Base-by-base conservation (phyloP, 2,329 filamentous ascomycete genomes). In the Verruconis gallopava region DNA sequence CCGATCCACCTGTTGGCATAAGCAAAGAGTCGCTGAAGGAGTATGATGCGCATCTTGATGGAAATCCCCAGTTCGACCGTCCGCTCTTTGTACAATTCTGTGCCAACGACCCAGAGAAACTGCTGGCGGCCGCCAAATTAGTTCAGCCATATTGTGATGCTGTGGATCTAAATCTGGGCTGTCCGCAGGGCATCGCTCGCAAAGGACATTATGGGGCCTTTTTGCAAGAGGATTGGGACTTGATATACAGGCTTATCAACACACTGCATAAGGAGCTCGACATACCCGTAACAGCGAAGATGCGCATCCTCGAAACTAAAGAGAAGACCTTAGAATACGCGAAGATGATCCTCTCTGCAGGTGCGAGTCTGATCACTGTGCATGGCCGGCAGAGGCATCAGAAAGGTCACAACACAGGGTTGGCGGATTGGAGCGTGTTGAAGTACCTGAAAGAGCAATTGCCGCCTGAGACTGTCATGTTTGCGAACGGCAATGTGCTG, bases 51-150 rank as follows among this genome's bases (percentile, higher is more conserved):
- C 83, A 77, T 60, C 78, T 96, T 19, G 91, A 98, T 62, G 91
- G 91, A 34, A 89, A 95, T 60, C 82, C 86, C 0, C 55, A 69
- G 12, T 68, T 86, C 46, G 91, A 98, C 61, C 75, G 91, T 4
- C 91, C 91, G 0, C 75, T 96, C 6, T 86, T 95, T 52, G 89
- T 95, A 3, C 91, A 98, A 56, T 98, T 98, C 62, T 98, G 91
- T 68, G 83, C 85, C 47, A 93, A 91, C 60, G 79, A 91, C 46
- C 76, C 85, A 0, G 72, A 81, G n/a, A 76, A 81, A 41, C 71
- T 94, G 15, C 75, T 96, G 37, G 71, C 72, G 20, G 86, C 91
- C 0, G 91, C 89, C 0, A 72, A 73, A 48, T 71, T 79, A 46
- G 88, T 85, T 0, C 79, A 82, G 4, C 84, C 85, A 0, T 83